A percentile compares a stretch with the other conserved stretches of the same genome.
These are phyloP conservation scores for Neurospora sp. DNA, from an alignment of 2,329 filamentous ascomycete genomes.

Conservation along the genomic window DNA sequence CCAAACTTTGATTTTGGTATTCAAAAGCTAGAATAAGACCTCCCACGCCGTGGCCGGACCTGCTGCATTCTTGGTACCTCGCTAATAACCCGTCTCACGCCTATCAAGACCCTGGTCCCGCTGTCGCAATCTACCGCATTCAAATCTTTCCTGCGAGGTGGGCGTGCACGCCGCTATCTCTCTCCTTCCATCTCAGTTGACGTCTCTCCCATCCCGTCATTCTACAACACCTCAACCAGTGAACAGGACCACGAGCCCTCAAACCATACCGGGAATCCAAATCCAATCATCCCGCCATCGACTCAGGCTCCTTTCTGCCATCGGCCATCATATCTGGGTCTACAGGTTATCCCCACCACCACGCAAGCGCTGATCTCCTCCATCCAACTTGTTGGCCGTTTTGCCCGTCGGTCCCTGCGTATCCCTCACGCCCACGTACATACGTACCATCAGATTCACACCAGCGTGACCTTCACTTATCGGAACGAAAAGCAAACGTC, in stretches of 20 bases:
- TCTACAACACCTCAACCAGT: background rate
- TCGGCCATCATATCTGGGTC: background rate
- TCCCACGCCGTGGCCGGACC: conserved; percentile 7
- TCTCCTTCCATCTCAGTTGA: conserved; percentile 3
- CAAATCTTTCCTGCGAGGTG: conserved; percentile 4
- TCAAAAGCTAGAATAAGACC: conserved; percentile 12
- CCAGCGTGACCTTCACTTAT: conserved; percentile 9
- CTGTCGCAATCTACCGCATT: conserved; percentile 16
- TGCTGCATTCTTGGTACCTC: conserved; percentile 13
- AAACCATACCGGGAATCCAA: background rate
- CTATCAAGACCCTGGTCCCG: conserved; percentile 9
- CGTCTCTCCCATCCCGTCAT: conserved; percentile 3
- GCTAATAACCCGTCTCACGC: conserved; percentile 14
- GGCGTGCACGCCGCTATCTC: conserved; percentile 1
- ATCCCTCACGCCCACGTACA: background rate
- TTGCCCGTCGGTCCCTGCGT: background rate
- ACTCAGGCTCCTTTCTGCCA: background rate
- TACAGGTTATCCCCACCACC: background rate
- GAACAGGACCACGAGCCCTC: background rate
- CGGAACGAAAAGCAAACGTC: conserved; percentile 13
- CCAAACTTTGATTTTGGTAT: conserved; percentile 1
- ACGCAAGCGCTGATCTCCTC: background rate
- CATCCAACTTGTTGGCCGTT: background rate
- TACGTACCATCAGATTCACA: background rate
- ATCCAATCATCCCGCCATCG: background rate